Evolutionary conservation across 495 filamentous ascomycete genomes (phyloP), one percentile per base, ranked within the genome.

Genomic region (Platismatia glauca): DNA sequence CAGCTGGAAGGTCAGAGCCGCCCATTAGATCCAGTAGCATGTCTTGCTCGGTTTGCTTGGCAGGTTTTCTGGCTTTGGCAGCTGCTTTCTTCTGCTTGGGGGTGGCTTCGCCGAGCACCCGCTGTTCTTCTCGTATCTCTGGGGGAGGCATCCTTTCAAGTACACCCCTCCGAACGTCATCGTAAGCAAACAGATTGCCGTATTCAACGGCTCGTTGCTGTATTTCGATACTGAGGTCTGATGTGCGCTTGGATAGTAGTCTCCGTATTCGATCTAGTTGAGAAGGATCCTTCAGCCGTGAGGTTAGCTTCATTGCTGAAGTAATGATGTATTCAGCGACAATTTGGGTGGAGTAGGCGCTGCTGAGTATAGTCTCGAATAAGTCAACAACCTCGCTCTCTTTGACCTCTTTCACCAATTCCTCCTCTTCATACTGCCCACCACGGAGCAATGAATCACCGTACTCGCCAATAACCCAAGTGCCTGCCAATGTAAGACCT

Each of bases 401-500:
- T 68, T 88, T 88, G 62, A 98, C 88, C 71, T 93, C 89, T 70
- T 89, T 82, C 13, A 96, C 91, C 4, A 96, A 76, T 69, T 97
- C 94, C 69, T 95, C 94, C 70, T 97, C 92, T 73, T 97, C 93
- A 64, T 96, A 97, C 69, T 91, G 86, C 22, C 95, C 93, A 34
- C 92, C 92, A 59, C 82, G 81, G 20, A 98, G 81, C 18, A 98
- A 78, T 6, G 88, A 83, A 72, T 97, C 94, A 39, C 91, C 91
- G 72, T 91, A 98, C 79, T 98, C 94, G 67, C 94, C 94, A 74
- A 98, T 97, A 16, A 91, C 91, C 94, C 94, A 98, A n/a, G 94
- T 86, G 37, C 89, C 95, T 29, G 94, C 91, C 35, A 97, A 81
- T 15, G 89, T 96, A 60, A 98, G 78, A 66, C 90, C 93, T 72